Evolutionary conservation across 352 stramenopile genomes (phyloP).

Genomic region (Globisporangium orthogonon): DNA sequence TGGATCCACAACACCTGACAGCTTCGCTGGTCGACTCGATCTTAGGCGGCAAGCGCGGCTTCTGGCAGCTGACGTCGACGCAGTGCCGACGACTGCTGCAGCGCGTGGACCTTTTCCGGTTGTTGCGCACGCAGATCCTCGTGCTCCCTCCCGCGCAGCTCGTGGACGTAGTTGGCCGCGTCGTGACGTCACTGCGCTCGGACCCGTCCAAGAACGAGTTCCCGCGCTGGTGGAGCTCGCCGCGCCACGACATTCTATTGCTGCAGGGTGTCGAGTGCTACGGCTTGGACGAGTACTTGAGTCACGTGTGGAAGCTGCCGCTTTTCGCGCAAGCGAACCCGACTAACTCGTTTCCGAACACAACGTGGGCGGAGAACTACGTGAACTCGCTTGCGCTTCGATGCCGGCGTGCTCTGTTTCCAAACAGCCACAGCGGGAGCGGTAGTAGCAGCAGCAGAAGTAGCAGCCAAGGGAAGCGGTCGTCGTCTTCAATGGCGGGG

Average conservation of each 20-base stretch:
- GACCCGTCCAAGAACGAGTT: constrained; percentile 18
- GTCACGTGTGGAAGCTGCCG: constrained; percentile 60
- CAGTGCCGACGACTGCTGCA: constrained; percentile 61
- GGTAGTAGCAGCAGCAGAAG: not conserved
- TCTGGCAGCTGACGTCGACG: constrained; percentile 50
- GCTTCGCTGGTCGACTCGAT: constrained; percentile 26
- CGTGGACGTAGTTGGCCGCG: constrained; percentile 44
- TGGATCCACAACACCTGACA: constrained; percentile 4
- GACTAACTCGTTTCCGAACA: constrained; percentile 33
- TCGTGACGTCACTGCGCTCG: constrained; percentile 29
- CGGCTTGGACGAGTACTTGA: constrained; percentile 65
- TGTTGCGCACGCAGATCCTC: constrained; percentile 68
- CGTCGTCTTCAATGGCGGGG: no score
- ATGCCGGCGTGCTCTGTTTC: constrained; percentile 26
- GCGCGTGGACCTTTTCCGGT: constrained; percentile 75
- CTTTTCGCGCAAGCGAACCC: constrained; percentile 46
- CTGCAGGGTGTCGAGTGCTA: constrained; percentile 81
- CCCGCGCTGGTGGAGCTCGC: constrained; percentile 70
- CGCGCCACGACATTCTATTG: constrained; percentile 72
- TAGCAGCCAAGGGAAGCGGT: not conserved
- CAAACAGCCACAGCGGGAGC: constrained; percentile 8
- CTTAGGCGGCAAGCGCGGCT: constrained; percentile 51
- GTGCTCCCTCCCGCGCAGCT: constrained; percentile 53
- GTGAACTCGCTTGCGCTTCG: constrained; percentile 32
- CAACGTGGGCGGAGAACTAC: constrained; percentile 79